Conservation (phyloP, 2,329 filamentous ascomycete species). For the Clarireedia paspali region DNA sequence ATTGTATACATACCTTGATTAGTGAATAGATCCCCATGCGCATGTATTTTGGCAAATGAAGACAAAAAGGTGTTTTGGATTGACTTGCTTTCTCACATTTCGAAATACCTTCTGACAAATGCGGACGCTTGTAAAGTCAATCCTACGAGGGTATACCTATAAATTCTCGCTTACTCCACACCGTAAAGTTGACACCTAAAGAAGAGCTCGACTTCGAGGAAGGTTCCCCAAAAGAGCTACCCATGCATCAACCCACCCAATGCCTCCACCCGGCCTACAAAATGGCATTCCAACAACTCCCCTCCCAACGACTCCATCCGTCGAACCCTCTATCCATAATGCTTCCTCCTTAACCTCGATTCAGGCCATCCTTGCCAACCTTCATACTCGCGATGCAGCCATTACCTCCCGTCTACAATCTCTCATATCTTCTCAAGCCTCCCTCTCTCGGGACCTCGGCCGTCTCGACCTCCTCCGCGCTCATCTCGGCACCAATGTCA, state of each 20-base stretch:
- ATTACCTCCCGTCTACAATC: constrained; percentile 69
- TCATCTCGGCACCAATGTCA: constrained; percentile 78
- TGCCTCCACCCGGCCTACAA: constrained; percentile 29
- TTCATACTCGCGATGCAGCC: constrained; percentile 67
- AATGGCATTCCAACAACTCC: constrained; percentile 25
- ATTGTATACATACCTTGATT: constrained; percentile 12
- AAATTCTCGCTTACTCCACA: constrained; percentile 19
- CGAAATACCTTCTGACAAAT: too few relatives aligned
- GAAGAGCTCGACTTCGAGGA: constrained; percentile 7
- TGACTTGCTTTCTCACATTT: background rate
- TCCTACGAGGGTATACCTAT: background rate
- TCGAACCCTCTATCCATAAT: constrained; percentile 46
- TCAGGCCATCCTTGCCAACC: constrained; percentile 63
- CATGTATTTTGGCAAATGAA: constrained; percentile 5
- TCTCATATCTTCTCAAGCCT: constrained; percentile 74
- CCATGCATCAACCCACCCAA: constrained; percentile 28
- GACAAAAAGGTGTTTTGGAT: background rate
- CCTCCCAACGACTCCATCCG: constrained; percentile 11
- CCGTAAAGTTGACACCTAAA: constrained; percentile 11
- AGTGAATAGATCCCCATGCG: constrained; percentile 6
- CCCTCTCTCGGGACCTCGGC: constrained; percentile 77
- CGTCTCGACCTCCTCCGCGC: constrained; percentile 85
- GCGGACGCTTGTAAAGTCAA: background rate
- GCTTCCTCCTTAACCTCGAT: constrained; percentile 73
- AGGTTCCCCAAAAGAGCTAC: constrained; percentile 14